A percentile compares a stretch with the other conserved stretches of the same genome.
Evolutionary conservation across 169 alveolate genomes (phyloP).

Genomic region (Nephromyces sp.): DNA sequence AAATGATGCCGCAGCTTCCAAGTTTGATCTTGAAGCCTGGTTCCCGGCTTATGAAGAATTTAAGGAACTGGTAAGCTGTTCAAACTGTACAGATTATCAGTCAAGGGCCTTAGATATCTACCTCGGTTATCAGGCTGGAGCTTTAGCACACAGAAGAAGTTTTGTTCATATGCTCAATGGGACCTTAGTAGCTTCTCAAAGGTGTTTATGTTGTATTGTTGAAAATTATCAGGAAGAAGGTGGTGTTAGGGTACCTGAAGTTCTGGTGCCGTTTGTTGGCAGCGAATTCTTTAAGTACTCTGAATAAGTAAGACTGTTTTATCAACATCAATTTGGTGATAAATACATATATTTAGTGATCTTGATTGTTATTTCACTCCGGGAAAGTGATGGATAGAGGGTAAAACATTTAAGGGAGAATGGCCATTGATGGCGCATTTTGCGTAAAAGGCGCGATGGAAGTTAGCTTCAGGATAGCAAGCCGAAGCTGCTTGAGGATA

Average conservation of each 20-base stretch:
- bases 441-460: too few relatives aligned
- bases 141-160: background rate
- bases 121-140: background rate
- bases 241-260: constrained; percentile 36
- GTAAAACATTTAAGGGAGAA: too few relatives aligned
- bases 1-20: constrained; percentile 97
- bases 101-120: constrained; percentile 46
- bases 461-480: too few relatives aligned
- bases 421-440: too few relatives aligned
- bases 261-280: constrained; percentile 39
- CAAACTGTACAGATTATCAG: constrained; percentile 98
- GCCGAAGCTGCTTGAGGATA: too few relatives aligned
- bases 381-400: too few relatives aligned
- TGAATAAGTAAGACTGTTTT: background rate
- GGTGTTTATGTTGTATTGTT: constrained; percentile 66
- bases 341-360: too few relatives aligned
- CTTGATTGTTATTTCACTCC: too few relatives aligned
- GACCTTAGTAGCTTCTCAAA: constrained; percentile 94
- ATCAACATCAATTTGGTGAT: too few relatives aligned
- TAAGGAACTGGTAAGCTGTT: constrained; percentile 94
- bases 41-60: constrained; percentile 93
- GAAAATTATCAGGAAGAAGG: constrained; percentile 42
- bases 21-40: constrained; percentile 98
- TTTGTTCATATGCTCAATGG: constrained; percentile 92
- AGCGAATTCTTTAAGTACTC: constrained; percentile 30